Evolutionary conservation across 257 asterid genomes (phyloP).

Genomic region (Nicotiana sylvestris): DNA sequence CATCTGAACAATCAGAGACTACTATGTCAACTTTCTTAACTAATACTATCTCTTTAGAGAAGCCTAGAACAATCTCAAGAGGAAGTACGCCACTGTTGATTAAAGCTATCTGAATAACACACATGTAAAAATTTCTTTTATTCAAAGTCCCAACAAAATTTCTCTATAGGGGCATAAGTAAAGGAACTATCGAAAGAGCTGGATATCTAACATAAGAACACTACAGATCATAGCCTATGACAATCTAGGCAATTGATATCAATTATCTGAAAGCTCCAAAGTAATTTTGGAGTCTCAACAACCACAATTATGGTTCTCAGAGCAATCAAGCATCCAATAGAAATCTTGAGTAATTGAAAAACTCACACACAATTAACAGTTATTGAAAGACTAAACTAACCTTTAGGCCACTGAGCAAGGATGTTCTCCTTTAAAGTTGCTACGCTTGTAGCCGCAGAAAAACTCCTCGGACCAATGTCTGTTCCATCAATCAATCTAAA

Average conservation of each 20-base stretch:
- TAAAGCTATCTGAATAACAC: neutral
- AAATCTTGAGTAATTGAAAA: neutral
- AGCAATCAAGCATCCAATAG: neutral
- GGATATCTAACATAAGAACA: neutral
- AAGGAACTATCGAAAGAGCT: neutral
- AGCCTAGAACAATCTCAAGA: slow-evolving; percentile 6
- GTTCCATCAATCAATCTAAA: slow-evolving; percentile 86
- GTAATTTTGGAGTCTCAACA: neutral
- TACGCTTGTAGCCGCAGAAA: slow-evolving; percentile 61
- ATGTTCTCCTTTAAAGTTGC: slow-evolving; percentile 79
- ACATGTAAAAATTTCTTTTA: neutral
- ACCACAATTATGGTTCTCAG: neutral
- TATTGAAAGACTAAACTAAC: slow-evolving; percentile 30
- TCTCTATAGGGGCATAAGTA: neutral
- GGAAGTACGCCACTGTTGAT: neutral
- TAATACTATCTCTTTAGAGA: neutral
- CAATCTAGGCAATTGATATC: neutral
- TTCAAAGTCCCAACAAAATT: neutral
- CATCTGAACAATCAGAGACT: neutral
- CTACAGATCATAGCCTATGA: neutral
- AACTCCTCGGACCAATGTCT: slow-evolving; percentile 78
- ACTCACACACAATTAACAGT: neutral
- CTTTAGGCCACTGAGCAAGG: slow-evolving; percentile 92
- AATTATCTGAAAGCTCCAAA: neutral
- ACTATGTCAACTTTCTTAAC: slow-evolving; percentile 6